Evolutionary conservation across 192 early-diverging fungal species (phyloP).

Genomic region (Rhizoclosmatium globosum): DNA sequence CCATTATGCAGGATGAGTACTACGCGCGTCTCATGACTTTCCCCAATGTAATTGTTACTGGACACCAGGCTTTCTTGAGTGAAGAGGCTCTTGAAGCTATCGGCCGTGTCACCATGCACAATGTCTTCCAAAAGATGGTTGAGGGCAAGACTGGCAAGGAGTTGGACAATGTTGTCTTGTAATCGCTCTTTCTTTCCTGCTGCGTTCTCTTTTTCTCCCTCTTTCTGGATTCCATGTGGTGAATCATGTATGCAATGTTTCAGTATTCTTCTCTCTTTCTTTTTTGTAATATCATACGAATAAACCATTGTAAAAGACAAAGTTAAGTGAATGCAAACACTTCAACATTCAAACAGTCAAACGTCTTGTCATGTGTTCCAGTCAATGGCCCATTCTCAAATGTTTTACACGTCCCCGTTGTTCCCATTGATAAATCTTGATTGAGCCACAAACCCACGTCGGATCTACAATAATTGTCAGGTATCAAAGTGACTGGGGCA

Average conservation of each 20-base stretch:
- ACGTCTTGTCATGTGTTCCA: conserved; percentile 40
- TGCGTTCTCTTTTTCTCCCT: neutral
- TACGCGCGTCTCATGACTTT: conserved; percentile 52
- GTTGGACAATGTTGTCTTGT: conserved; percentile 45
- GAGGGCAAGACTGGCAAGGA: conserved; percentile 46
- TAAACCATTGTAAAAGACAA: neutral
- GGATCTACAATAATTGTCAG: conserved; percentile 29
- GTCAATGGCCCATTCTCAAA: conserved; percentile 52
- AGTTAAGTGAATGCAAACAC: conserved; percentile 51
- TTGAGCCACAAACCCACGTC: conserved; percentile 45
- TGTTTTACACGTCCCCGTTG: conserved; percentile 47
- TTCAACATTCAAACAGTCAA: conserved; percentile 51
- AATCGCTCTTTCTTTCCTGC: neutral
- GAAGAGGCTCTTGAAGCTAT: conserved; percentile 55
- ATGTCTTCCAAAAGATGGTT: conserved; percentile 44
- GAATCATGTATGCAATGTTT: too few relatives aligned
- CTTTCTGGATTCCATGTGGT: neutral
- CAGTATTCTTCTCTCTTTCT: too few relatives aligned
- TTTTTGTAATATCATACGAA: neutral
- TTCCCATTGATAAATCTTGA: conserved; percentile 43
- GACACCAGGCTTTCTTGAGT: conserved; percentile 61
- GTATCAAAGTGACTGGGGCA: neutral
- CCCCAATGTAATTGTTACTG: conserved; percentile 56
- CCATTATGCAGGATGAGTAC: conserved; percentile 50
- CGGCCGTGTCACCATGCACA: conserved; percentile 46